Base-by-base conservation (phyloP, 2,329 filamentous ascomycete species). In the Trichothecium roseum region DNA sequence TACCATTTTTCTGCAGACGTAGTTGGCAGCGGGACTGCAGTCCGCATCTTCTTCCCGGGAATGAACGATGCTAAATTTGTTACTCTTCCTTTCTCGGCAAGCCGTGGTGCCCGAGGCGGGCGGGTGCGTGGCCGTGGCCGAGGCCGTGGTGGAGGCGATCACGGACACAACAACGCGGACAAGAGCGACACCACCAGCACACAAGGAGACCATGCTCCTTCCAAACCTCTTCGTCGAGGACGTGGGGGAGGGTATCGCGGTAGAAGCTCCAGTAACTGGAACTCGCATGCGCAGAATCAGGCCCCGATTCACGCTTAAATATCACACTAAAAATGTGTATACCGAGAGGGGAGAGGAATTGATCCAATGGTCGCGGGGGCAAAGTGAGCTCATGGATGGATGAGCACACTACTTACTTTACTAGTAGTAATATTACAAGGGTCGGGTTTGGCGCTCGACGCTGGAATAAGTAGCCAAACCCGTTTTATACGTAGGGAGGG, bases 31-130 rank as follows among this genome's bases (percentile, higher is more conserved):
- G 54, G 54, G 5, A 56, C 50, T 30, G 50, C 54, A 7, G 52
- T 68, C 41, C 58, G 52, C 28, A 54, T 70, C 22, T 43, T 50
- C 10, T 53, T 69, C 8, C 66, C 64, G 2, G 60, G 59, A 28
- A 64, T 64, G 57, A 37, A 38, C 5, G 57, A 59, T 30, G 43
- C 53, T 12, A 66, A 50, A 42, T 52, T 49, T 4, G 49, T 69
- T 27, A 51, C 57, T 4, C 42, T 66, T 12, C 56, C 63, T 4
- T 57, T 54, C 36, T 50, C 53, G 9, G 42, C 48, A 22, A 46
- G 48, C 10, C 53, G 59, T 33, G 53, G 52, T 12, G 47, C 49
- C 4, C 50, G 60, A 37, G 46, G 49, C 18, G 46, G 43, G 13
- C 42, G 46, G 7, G 35, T 41, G 18, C 42, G 48, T 40, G 31